A percentile compares a stretch with the other conserved stretches of the same genome.
Conservation (phyloP, 139 green algal genomes). For the Chlorella sp. region DNA sequence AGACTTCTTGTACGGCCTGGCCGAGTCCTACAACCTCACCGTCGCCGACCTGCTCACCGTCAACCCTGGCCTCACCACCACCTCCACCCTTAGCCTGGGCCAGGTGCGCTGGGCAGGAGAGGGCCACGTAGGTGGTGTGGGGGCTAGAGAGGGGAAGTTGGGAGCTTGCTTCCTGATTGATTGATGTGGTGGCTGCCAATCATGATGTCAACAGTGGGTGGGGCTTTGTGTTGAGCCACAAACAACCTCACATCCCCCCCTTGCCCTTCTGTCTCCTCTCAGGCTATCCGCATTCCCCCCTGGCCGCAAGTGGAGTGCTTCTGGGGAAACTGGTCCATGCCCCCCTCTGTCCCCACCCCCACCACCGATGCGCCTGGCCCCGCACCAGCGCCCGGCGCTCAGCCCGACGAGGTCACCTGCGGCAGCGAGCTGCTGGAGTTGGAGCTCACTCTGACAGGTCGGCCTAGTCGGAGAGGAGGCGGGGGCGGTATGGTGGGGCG, state of each 20-base stretch:
- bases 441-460: background rate
- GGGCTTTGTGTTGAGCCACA: too few species aligned
- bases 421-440: background rate
- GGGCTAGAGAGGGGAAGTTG: background rate
- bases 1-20: conserved; percentile 21
- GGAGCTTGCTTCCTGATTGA: background rate
- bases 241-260: background rate
- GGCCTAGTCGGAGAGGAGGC: background rate
- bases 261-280: background rate
- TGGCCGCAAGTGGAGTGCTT: background rate
- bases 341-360: background rate
- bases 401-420: background rate
- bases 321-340: background rate
- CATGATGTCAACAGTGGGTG: background rate
- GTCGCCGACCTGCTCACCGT: conserved; percentile 29
- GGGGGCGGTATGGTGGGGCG: background rate
- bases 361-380: background rate
- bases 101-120: background rate
- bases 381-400: background rate
- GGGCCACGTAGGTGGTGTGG: too few species aligned
- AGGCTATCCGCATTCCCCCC: background rate
- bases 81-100: background rate
- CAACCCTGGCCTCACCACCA: conserved; percentile 17
- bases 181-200: background rate
- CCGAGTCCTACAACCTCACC: conserved; percentile 3